These are phyloP conservation scores for Verticillium longisporum DNA, from an alignment of 2,329 filamentous ascomycete species.

Conservation along the genomic window DNA sequence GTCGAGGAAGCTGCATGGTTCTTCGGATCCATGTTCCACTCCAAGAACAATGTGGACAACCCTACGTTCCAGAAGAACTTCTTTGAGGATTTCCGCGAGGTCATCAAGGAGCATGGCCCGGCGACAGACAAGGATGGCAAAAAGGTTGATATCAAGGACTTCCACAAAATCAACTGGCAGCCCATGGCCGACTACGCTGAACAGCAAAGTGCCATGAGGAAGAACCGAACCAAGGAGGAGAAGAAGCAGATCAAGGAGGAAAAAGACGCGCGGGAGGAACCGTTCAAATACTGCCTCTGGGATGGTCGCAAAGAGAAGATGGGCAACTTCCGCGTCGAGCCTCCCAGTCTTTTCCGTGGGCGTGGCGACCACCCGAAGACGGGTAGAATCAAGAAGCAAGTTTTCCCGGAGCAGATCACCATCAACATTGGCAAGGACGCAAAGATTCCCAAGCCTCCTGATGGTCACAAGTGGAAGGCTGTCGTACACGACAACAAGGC, in stretches of 20 bases:
- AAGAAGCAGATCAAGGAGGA: conserved; percentile 88
- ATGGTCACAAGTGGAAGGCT: conserved; percentile 92
- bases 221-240: conserved; percentile 69
- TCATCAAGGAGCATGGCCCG: conserved; percentile 78
- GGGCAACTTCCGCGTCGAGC: conserved; percentile 96
- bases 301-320: conserved; percentile 97
- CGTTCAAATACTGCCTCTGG: conserved; percentile 84
- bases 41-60: conserved; percentile 86
- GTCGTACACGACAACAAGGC: conserved; percentile 96
- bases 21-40: conserved; percentile 91
- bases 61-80: conserved; percentile 95
- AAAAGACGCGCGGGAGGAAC: conserved; percentile 76
- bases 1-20: conserved; percentile 92
- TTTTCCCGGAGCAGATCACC: conserved; percentile 88
- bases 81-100: conserved; percentile 80
- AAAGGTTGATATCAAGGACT: conserved; percentile 77
- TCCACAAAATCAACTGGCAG: conserved; percentile 88
- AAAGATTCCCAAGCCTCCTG: conserved; percentile 73
- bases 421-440: conserved; percentile 97
- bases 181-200: conserved; percentile 85
- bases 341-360: conserved; percentile 89
- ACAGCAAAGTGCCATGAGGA: conserved; percentile 72
- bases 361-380: conserved; percentile 98
- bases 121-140: conserved; percentile 77
- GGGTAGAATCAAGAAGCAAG: conserved; percentile 85